phyloP scores from a whole-genome alignment of 2,329 filamentous ascomycete genomes.

The Cytospora chrysosperma region DNA sequence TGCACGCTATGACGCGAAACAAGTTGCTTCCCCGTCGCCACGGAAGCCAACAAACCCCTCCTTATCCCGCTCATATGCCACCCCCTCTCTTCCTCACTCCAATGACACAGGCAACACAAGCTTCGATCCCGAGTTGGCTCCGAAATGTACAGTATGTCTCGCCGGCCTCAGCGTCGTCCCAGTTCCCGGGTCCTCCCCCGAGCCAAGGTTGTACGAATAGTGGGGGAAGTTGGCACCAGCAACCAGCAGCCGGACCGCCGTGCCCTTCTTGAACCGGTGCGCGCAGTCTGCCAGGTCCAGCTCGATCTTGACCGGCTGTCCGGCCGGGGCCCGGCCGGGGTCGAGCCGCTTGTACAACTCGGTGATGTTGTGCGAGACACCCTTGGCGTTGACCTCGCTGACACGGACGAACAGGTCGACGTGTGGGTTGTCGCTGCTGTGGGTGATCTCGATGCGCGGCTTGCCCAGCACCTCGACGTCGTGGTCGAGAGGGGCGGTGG shows the following conservation, averaged over 20 bases:
- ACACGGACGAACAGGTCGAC: slow-evolving; percentile 30
- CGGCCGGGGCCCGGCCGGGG: not conserved
- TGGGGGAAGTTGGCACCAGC: slow-evolving; percentile 29
- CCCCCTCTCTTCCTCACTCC: not conserved
- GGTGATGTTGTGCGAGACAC: slow-evolving; percentile 28
- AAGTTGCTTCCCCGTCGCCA: too few relatives aligned
- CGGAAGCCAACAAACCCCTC: too few relatives aligned
- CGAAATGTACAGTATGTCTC: slow-evolving; percentile 20
- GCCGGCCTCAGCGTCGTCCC: slow-evolving; percentile 21
- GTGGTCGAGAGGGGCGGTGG: slow-evolving; percentile 25
- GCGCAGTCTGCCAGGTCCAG: slow-evolving; percentile 27
- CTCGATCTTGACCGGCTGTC: slow-evolving; percentile 8
- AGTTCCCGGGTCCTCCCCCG: slow-evolving; percentile 25
- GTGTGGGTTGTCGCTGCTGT: slow-evolving; percentile 29
- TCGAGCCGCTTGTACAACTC: slow-evolving; percentile 28
- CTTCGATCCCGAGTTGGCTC: slow-evolving; percentile 1
- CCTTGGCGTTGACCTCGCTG: slow-evolving; percentile 28
- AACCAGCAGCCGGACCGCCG: slow-evolving; percentile 27
- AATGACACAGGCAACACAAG: slow-evolving; percentile 12
- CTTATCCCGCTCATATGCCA: too few relatives aligned
- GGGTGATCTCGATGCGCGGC: slow-evolving; percentile 26
- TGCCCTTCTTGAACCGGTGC: slow-evolving; percentile 27
- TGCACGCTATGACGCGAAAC: too few relatives aligned
- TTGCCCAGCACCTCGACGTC: slow-evolving; percentile 27
- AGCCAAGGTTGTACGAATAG: slow-evolving; percentile 26